A percentile compares a stretch with the other conserved stretches of the same genome.
These are phyloP conservation scores for Delonix regia DNA, from an alignment of 306 rosid species.

Conservation along the genomic window DNA sequence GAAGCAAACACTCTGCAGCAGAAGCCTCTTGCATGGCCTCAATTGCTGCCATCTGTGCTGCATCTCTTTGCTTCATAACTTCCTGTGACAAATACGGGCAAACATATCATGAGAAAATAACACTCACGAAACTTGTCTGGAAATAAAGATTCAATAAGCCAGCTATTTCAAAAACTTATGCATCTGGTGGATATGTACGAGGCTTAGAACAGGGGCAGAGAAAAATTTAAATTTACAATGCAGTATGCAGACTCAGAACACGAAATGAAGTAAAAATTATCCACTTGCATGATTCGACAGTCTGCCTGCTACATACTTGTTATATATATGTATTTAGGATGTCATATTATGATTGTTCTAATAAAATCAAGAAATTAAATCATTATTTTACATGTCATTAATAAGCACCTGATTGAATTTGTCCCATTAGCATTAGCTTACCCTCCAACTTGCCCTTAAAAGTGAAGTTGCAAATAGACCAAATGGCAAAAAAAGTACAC, in stretches of 20 bases:
- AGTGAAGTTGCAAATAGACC: not conserved
- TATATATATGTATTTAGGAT: not conserved
- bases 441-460: not conserved
- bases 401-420: slow-evolving; percentile 11
- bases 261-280: not conserved
- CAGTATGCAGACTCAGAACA: not conserved
- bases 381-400: not conserved
- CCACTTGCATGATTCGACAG: slow-evolving; percentile 16
- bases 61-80: slow-evolving; percentile 90
- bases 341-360: not conserved
- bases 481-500: not conserved
- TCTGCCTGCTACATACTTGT: slow-evolving; percentile 14
- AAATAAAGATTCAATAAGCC: slow-evolving; percentile 6
- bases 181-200: not conserved
- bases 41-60: slow-evolving; percentile 86
- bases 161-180: not conserved
- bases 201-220: not conserved
- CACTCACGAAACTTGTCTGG: slow-evolving; percentile 13
- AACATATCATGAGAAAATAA: slow-evolving; percentile 27
- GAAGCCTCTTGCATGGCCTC: slow-evolving; percentile 99
- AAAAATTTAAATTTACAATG: not conserved
- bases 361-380: not conserved
- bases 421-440: slow-evolving; percentile 2
- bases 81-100: slow-evolving; percentile 56
- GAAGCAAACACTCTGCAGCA: slow-evolving; percentile 83